A percentile compares a stretch with the other conserved stretches of the same genome.
Evolutionary conservation across 2,329 filamentous ascomycete genomes (phyloP).

Genomic region (Sporothrix mexicana): DNA sequence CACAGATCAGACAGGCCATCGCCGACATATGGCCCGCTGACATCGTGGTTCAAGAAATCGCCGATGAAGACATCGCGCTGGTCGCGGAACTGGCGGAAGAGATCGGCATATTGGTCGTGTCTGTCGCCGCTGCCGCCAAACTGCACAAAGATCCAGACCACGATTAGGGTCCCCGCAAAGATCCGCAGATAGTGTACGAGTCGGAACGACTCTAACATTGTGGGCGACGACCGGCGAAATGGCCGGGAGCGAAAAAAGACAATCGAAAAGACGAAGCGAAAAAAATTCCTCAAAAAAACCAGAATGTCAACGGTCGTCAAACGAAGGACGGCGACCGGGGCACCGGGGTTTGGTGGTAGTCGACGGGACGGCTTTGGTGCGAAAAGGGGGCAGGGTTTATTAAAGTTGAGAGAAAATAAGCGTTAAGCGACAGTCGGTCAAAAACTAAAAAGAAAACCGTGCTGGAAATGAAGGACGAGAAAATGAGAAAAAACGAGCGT

Average conservation of each 20-base stretch:
- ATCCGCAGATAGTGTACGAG: constrained; percentile 42
- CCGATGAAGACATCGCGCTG: constrained; percentile 45
- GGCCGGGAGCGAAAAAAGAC: neutral
- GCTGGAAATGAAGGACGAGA: constrained; percentile 6
- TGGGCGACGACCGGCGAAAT: constrained; percentile 9
- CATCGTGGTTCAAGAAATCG: constrained; percentile 45
- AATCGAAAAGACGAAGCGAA: too few relatives aligned
- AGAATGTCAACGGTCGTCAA: neutral
- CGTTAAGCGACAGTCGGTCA: neutral
- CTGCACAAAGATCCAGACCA: constrained; percentile 42
- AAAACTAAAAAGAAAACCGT: neutral
- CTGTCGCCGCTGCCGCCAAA: constrained; percentile 34
- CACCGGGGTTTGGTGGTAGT: constrained; percentile 8
- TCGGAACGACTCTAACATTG: constrained; percentile 41
- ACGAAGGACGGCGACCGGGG: neutral
- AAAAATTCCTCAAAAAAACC: neutral
- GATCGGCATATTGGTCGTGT: constrained; percentile 31
- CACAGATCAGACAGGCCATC: constrained; percentile 45
- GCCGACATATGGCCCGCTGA: constrained; percentile 45
- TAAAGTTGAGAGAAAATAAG: neutral
- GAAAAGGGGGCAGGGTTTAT: constrained; percentile 11
- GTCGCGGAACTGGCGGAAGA: constrained; percentile 44
- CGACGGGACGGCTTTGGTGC: neutral
- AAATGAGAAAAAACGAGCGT: constrained; percentile 14
- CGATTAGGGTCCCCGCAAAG: constrained; percentile 38